Percentiles rank a stretch among this genome's conserved stretches.
These are phyloP conservation scores for Rhodofomes roseus DNA, from an alignment of 1,284 basidiomycete genomes.

Conservation along the genomic window DNA sequence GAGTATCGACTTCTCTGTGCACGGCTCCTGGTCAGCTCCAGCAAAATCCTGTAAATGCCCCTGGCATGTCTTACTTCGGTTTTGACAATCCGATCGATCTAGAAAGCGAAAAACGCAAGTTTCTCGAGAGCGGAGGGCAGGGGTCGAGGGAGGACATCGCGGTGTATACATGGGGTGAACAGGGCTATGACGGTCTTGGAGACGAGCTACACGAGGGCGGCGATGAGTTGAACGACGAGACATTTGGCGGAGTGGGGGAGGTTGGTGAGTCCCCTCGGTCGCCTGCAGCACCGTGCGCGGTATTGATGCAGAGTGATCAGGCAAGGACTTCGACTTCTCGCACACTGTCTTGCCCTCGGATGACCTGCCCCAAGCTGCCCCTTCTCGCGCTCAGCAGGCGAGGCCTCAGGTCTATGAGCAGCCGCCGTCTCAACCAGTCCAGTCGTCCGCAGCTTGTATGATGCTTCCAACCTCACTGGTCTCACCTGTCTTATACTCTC, in stretches of 20 bases:
- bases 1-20: background rate
- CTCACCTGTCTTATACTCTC: slow-evolving; percentile 30
- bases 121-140: slow-evolving; percentile 39
- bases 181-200: slow-evolving; percentile 87
- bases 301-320: slow-evolving; percentile 36
- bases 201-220: slow-evolving; percentile 84
- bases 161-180: slow-evolving; percentile 87
- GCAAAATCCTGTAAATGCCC: slow-evolving; percentile 10
- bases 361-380: slow-evolving; percentile 9
- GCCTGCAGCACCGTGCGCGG: background rate
- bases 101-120: slow-evolving; percentile 57
- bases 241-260: slow-evolving; percentile 73
- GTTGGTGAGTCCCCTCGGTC: slow-evolving; percentile 53
- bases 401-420: slow-evolving; percentile 8
- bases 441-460: slow-evolving; percentile 29
- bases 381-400: slow-evolving; percentile 7
- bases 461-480: slow-evolving; percentile 21
- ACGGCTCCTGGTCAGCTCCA: background rate
- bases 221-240: slow-evolving; percentile 94
- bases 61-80: slow-evolving; percentile 76
- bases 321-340: slow-evolving; percentile 92
- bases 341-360: slow-evolving; percentile 38
- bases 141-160: slow-evolving; percentile 69
- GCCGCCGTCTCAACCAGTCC: slow-evolving; percentile 14
- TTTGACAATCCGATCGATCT: slow-evolving; percentile 58